phyloP scores from a whole-genome alignment of 176 grass and related monocot species.

The Oryza brachyantha region DNA sequence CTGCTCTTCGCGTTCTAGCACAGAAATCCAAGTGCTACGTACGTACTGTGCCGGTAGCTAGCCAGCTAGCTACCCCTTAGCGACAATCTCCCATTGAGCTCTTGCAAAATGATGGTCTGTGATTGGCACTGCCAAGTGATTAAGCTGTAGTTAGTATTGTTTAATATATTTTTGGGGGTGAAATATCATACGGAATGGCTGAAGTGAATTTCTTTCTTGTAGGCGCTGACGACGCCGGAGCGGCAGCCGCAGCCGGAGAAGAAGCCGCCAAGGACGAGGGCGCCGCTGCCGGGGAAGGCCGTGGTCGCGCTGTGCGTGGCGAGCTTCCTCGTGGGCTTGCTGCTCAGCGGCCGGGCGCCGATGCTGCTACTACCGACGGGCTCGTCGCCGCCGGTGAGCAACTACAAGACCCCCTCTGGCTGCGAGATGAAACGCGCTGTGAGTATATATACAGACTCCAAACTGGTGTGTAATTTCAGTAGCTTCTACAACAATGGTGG shows the following conservation, averaged over 20 bases:
- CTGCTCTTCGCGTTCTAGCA: not conserved
- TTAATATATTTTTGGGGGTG: no score
- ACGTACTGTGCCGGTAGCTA: no score
- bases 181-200: not conserved
- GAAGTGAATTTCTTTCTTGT: not conserved
- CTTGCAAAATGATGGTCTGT: constrained; percentile 38
- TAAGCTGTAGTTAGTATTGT: no score
- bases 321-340: constrained; percentile 60
- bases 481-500: not conserved
- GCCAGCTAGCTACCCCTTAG: not conserved
- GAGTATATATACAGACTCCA: not conserved
- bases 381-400: not conserved
- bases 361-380: constrained; percentile 18
- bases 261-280: constrained; percentile 38
- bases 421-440: constrained; percentile 49
- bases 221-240: constrained; percentile 55
- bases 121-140: not conserved
- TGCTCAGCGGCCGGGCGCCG: constrained; percentile 46
- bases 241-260: constrained; percentile 71
- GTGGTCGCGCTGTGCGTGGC: constrained; percentile 45
- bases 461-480: not conserved
- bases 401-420: constrained; percentile 27
- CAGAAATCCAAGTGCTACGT: not conserved
- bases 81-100: not conserved
- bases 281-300: constrained; percentile 51